Percentiles rank a stretch among this genome's conserved stretches.
Evolutionary conservation across 139 green algal genomes (phyloP).

Genomic region (Deuterostichococcus epilithicus): DNA sequence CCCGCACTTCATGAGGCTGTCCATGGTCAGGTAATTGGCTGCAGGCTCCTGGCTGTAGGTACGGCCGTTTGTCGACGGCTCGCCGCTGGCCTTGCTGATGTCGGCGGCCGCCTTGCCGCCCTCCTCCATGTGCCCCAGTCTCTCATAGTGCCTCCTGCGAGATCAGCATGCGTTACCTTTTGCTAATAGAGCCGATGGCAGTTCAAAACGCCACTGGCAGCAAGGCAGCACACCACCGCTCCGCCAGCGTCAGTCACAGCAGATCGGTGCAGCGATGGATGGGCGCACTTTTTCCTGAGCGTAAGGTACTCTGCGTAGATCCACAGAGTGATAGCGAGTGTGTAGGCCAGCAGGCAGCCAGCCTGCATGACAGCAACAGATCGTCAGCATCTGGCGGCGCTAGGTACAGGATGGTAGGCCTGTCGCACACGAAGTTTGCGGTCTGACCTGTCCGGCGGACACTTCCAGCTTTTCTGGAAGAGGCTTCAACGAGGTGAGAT

Average conservation of each 20-base stretch:
- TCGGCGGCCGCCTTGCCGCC: background rate
- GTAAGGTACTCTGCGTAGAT: conserved; percentile 20
- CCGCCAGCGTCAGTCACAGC: no score
- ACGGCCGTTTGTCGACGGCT: background rate
- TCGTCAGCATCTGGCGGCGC: background rate
- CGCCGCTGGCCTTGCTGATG: background rate
- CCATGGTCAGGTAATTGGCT: background rate
- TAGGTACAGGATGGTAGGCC: no score
- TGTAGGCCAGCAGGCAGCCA: conserved; percentile 15
- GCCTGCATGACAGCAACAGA: conserved; percentile 6
- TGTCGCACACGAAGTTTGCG: background rate
- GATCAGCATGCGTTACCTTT: no score
- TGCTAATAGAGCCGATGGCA: no score
- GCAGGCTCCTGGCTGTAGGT: background rate
- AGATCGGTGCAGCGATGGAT: no score
- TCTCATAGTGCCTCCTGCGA: background rate
- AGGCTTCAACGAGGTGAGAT: background rate
- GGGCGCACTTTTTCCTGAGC: background rate
- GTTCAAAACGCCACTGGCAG: no score
- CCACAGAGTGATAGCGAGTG: conserved; percentile 8
- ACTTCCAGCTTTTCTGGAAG: background rate
- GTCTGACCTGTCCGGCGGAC: background rate
- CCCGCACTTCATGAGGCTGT: background rate
- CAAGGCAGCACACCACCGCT: no score
- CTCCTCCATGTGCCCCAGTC: background rate